Conservation (phyloP, 768 basidiomycete species). For the Trametes coccinea region DNA sequence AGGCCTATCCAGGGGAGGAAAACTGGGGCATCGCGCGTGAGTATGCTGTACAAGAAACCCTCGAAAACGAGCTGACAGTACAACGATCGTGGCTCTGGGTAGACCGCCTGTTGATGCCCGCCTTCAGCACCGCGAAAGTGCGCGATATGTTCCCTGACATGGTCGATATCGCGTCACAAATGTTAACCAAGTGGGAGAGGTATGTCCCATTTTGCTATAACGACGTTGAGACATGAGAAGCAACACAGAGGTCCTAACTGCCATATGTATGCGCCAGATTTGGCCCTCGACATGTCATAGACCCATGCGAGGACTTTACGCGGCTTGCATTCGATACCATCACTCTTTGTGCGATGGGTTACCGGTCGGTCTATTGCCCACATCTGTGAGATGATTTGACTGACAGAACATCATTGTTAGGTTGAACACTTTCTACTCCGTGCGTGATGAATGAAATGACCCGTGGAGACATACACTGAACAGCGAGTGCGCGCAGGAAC, state of each 20-base stretch:
- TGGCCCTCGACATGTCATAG: constrained; percentile 42
- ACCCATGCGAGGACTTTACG: constrained; percentile 49
- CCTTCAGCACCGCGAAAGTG: constrained; percentile 44
- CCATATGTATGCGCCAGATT: constrained; percentile 33
- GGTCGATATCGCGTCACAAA: constrained; percentile 46
- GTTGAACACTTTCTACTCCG: constrained; percentile 49
- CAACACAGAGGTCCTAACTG: too few species aligned
- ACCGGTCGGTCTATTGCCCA: constrained; percentile 31
- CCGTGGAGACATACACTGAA: background rate
- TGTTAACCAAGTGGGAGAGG: constrained; percentile 47
- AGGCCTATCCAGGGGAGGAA: constrained; percentile 42
- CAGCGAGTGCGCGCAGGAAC: constrained; percentile 25
- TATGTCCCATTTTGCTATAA: constrained; percentile 9
- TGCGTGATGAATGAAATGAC: constrained; percentile 12
- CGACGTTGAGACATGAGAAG: too few species aligned
- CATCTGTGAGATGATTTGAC: background rate
- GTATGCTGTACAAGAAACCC: constrained; percentile 7
- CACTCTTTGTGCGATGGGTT: constrained; percentile 45
- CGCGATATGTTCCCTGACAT: constrained; percentile 50
- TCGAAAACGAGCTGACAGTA: background rate
- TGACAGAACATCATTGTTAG: constrained; percentile 23
- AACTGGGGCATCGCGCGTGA: constrained; percentile 50
- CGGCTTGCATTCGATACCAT: constrained; percentile 50
- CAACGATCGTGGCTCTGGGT: background rate
- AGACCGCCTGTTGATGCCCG: constrained; percentile 44